phyloP scores from a whole-genome alignment of 805 yeast genomes.

The Blastobotrys terrestris region DNA sequence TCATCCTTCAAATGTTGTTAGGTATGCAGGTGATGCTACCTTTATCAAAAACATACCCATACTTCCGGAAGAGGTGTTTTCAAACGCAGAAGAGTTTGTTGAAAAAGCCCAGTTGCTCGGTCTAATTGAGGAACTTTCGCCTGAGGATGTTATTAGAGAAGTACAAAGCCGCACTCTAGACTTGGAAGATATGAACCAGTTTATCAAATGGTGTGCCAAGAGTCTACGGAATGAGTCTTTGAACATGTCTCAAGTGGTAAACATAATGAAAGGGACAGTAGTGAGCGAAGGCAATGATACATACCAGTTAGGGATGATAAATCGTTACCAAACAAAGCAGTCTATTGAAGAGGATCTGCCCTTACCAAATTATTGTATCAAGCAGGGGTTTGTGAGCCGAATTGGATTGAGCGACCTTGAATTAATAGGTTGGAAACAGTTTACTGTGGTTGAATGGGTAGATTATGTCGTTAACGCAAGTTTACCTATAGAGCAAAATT shows the following conservation, averaged over 20 bases:
- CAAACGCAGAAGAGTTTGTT: constrained; percentile 23
- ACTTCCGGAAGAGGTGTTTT: constrained; percentile 19
- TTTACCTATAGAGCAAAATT: constrained; percentile 15
- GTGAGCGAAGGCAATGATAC: constrained; percentile 19
- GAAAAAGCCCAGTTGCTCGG: constrained; percentile 22
- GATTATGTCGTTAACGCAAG: constrained; percentile 12
- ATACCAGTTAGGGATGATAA: constrained; percentile 20
- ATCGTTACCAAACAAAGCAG: constrained; percentile 22
- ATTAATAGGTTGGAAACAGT: constrained; percentile 24
- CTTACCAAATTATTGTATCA: constrained; percentile 30
- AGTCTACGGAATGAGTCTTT: constrained; percentile 13
- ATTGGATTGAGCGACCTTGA: constrained; percentile 18
- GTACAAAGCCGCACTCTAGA: constrained; percentile 25
- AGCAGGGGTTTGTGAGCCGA: constrained; percentile 19
- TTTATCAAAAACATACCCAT: constrained; percentile 26
- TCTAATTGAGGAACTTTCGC: constrained; percentile 21
- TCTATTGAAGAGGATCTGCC: constrained; percentile 24
- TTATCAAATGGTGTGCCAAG: constrained; percentile 27
- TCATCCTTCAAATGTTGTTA: constrained; percentile 24
- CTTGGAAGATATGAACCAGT: constrained; percentile 15
- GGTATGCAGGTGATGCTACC: constrained; percentile 24
- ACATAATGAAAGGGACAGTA: constrained; percentile 21
- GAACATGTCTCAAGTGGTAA: constrained; percentile 12
- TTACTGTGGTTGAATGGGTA: constrained; percentile 23
- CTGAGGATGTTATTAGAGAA: constrained; percentile 26